Conservation (phyloP, 202 grass and related monocot species). For the Saccharum hybrid region DNA sequence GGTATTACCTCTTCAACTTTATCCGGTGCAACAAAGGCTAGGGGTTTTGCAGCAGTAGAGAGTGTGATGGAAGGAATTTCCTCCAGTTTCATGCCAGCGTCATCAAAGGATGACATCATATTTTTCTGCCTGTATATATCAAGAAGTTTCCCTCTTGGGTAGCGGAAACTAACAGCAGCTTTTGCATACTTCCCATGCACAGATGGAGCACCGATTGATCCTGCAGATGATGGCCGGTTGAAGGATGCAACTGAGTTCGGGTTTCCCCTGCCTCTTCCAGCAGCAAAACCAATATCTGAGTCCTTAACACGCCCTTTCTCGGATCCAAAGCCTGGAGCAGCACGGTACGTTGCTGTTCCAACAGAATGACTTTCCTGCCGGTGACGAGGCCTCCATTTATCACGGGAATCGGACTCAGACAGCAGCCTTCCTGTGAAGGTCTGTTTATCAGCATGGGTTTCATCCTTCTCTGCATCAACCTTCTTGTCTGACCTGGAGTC, state of each 20-base stretch:
- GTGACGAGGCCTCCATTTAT: constrained; percentile 99
- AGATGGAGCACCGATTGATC: constrained; percentile 78
- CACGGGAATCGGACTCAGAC: constrained; percentile 84
- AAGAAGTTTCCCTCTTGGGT: constrained; percentile 95
- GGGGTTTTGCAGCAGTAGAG: constrained; percentile 63
- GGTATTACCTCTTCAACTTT: constrained; percentile 73
- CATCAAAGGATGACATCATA: constrained; percentile 46
- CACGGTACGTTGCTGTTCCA: constrained; percentile 65
- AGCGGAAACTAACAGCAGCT: constrained; percentile 55
- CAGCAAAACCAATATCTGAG: constrained; percentile 75
- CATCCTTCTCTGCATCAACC: constrained; percentile 69
- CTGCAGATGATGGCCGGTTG: constrained; percentile 59
- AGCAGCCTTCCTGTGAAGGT: constrained; percentile 69
- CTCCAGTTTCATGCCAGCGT: constrained; percentile 48
- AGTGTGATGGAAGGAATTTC: constrained; percentile 73
- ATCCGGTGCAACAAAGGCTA: constrained; percentile 78
- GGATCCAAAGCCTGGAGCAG: constrained; percentile 92
- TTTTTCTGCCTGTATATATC: constrained; percentile 94
- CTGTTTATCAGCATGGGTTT: constrained; percentile 67
- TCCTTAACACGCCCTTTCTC: constrained; percentile 75
- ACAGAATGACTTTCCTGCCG: constrained; percentile 69
- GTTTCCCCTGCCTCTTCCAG: constrained; percentile 87
- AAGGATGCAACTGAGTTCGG: constrained; percentile 51
- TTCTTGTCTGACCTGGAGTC: constrained; percentile 82
- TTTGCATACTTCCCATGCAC: constrained; percentile 45